phyloP scores from a whole-genome alignment of 2,329 filamentous ascomycete species.

The Xylaria multiplex region DNA sequence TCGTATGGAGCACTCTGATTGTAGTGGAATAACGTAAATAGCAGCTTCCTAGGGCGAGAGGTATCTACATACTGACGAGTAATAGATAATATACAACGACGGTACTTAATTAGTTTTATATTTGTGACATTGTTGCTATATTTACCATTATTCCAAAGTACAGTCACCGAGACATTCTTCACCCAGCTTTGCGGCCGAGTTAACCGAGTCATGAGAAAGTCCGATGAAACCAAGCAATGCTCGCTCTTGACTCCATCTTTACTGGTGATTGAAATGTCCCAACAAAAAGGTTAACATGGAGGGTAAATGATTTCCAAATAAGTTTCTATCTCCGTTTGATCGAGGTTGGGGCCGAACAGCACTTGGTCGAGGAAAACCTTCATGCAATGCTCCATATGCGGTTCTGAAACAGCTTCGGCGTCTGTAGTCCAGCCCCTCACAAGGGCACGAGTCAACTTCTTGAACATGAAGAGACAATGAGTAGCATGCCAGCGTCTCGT shows the following conservation, averaged over 20 bases:
- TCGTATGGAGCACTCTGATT: neutral
- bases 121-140: no score
- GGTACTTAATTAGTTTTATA: no score
- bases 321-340: constrained; percentile 20
- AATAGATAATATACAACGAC: neutral
- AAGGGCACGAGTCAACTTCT: constrained; percentile 29
- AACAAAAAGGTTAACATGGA: constrained; percentile 9
- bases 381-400: constrained; percentile 29
- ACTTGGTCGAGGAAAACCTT: constrained; percentile 26
- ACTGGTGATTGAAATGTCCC: neutral
- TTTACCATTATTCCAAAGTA: no score
- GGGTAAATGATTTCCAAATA: constrained; percentile 28
- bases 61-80: neutral
- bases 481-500: constrained; percentile 30
- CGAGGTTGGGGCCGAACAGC: constrained; percentile 20
- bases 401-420: constrained; percentile 23
- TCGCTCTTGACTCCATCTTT: neutral
- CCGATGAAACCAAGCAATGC: neutral
- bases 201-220: neutral
- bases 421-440: constrained; percentile 26
- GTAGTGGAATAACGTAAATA: neutral
- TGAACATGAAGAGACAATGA: constrained; percentile 30
- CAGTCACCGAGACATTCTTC: neutral
- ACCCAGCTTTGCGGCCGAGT: neutral
- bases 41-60: neutral